phyloP scores from a whole-genome alignment of 179 eudicot genomes.

The Spergularia azorica region DNA sequence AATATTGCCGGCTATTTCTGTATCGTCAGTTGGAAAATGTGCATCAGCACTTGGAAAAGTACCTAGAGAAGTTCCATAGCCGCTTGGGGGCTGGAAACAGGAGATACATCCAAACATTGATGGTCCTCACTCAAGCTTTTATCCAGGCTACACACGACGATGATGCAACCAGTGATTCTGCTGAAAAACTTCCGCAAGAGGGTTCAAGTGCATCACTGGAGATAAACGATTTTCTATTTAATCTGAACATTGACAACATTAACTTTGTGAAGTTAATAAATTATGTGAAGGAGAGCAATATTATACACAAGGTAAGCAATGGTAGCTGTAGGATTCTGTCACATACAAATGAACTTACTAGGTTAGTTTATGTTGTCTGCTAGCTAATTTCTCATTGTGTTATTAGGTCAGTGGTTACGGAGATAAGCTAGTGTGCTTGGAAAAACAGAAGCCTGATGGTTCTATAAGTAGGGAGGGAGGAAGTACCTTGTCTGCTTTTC shows the following conservation, averaged over 20 bases:
- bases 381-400: neutral
- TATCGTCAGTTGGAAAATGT: conserved; percentile 63
- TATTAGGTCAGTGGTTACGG: conserved; percentile 88
- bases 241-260: conserved; percentile 89
- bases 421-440: conserved; percentile 51
- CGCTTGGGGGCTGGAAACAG: conserved; percentile 91
- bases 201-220: conserved; percentile 52
- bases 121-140: conserved; percentile 75
- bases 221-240: conserved; percentile 83
- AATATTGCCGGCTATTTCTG: conserved; percentile 20
- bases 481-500: conserved; percentile 78
- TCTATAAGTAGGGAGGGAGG: conserved; percentile 42
- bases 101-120: conserved; percentile 80
- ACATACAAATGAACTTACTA: neutral
- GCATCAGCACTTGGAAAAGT: conserved; percentile 63
- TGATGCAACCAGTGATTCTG: conserved; percentile 20
- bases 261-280: conserved; percentile 73
- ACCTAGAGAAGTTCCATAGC: conserved; percentile 65
- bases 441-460: conserved; percentile 34
- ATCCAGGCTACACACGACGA: conserved; percentile 44
- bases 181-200: conserved; percentile 36
- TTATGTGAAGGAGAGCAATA: conserved; percentile 86
- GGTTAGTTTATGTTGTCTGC: neutral
- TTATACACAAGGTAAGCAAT: conserved; percentile 75
- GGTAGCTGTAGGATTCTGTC: conserved; percentile 10